Base-by-base conservation (phyloP, 2,329 filamentous ascomycete species). In the Rhinocladiella similis region DNA sequence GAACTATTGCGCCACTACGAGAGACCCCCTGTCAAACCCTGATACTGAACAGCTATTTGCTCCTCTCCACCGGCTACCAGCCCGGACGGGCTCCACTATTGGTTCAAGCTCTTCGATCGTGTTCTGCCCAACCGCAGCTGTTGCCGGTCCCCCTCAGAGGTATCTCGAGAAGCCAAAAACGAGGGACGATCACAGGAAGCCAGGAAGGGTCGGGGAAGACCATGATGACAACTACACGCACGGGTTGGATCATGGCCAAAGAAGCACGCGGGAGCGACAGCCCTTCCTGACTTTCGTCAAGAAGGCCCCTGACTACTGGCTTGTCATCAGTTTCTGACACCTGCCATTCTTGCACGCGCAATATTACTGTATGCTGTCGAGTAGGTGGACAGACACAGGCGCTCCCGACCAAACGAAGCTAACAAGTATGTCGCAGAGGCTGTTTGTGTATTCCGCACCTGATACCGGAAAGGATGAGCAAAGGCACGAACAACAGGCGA, bases 11-110 rank as follows among this genome's bases (percentile, higher is more conserved):
- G 43, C 43, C 43, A 46, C 43, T 46, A 46, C 10, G 42, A 25
- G 16, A 25, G 18, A 45, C n/a, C 42, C 42, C 42, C 43, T 46
- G 43, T 27, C 20, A 20, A 16, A 46, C 20, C 19, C 13, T 12
- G 43, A 46, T 46, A 46, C 43, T 29, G 19, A 10, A 46, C 43
- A 46, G 19, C 43, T 22, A 46, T 46, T 46, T 46, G 43, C 43
- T 46, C 10, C 43, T 46, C 19, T 22, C n/a, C n/a, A 27, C 25
- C 43, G 43, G 20, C 43, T 46, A 19, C 38, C 14, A 41, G 38
- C 14, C 38, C 38, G 38, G 14, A 5, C n/a, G 2, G 5, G 10
- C n/a, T 41, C 38, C 38, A 41, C 38, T 41, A 41, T 41, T 19
- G 38, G 18, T 16, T 41, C 38, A 41, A 18, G 38, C n/a, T 18